Base-by-base conservation (phyloP, 2,329 filamentous ascomycete genomes). In the Diplocarpon mali region DNA sequence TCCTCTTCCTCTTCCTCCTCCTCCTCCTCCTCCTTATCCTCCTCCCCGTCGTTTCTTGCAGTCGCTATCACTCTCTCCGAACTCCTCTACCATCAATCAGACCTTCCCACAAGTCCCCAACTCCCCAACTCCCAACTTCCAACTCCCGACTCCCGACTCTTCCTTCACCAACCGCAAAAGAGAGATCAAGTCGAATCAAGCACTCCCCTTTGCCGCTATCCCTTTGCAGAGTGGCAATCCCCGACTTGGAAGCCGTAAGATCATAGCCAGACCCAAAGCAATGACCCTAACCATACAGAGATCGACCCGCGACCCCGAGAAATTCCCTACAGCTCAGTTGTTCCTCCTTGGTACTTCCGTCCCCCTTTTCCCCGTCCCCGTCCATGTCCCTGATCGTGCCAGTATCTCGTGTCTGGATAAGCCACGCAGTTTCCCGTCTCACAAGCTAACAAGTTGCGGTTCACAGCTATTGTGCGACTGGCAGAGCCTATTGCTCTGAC, bases 401-500 rank as follows among this genome's bases (percentile, higher is more conserved):
- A 24, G 4, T 24, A 24, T 7, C 20, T 24, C 20, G 20, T 24
- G 20, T 24, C 20, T 24, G 20, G 20, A 7, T 24, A 24, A 3
- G 20, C 20, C 20, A 24, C 20, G 20, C 20, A 32, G 31, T 35
- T 12, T 15, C 9, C 28, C 30, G 16, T 20, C 11, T 8, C 37
- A 39, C 30, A 11, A 39, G 36, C 42, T 43, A 16, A 43, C 28
- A 35, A 30, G 40, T 46, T 57, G 45, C 57, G 35, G 46, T 42
- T 14, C 38, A 12, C 35, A 54, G 52, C 87, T 63, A 86, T 95
- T 70, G 89, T 93, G 61, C 86, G 89, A 51, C 78, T 95, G 54
- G 85, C 88, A 42, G 89, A 95, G 65, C 89, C 89, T 16, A 90
- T 95, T 57, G 88, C 89, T 40, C 75, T 95, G 52, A 95, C 88